Evolutionary conservation across 371 early-diverging fungal species (phyloP), one percentile per base, ranked within the genome.

Genomic region (Capillidium heterosporum): DNA sequence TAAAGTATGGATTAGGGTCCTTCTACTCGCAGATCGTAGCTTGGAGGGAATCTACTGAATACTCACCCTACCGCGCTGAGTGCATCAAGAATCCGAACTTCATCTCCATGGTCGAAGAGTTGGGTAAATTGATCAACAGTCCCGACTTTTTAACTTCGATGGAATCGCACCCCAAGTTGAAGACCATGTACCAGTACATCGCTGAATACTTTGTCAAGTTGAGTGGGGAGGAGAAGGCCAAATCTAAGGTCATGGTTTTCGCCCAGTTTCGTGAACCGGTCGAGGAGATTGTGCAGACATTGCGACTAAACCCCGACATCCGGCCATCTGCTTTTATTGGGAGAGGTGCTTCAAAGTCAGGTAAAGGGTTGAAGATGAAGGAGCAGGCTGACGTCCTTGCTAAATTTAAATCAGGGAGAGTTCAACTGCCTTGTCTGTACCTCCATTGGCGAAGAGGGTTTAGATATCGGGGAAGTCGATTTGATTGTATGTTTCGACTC

Each of bases 401-500:
- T 19, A 11, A 44, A 46, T 28, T 91, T 92, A 59, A 77, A 81
- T 50, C 48, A 59, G 1, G 89, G 90, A 27, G 68, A 71, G 24
- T 73, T 77, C 54, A 95, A 95, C 63, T 82, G 88, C 1, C 68
- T 95, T 0, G 91, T 94, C 0, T 80, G 89, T 1, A 93, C 96
- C 0, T 87, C 81, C 21, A 91, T 95, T 54, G 96, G 94, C 43
- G 96, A 95, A 70, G 96, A 95, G 71, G 96, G 96, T 1, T 67
- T 95, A 26, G 96, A 95, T 65, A 95, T 95, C 69, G 96, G 95
- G 56, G 93, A 95, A 57, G 86, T 95, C 1, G 95, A 95, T 61
- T 67, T 95, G 31, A 94, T 95, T 60, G 64, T 94, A 7, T 91
- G 91, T 67, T 95, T 78, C 61, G 95, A 95, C 60, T 73, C 85